phyloP scores from a whole-genome alignment of 805 yeast genomes.

The Suhomyces emberorum region DNA sequence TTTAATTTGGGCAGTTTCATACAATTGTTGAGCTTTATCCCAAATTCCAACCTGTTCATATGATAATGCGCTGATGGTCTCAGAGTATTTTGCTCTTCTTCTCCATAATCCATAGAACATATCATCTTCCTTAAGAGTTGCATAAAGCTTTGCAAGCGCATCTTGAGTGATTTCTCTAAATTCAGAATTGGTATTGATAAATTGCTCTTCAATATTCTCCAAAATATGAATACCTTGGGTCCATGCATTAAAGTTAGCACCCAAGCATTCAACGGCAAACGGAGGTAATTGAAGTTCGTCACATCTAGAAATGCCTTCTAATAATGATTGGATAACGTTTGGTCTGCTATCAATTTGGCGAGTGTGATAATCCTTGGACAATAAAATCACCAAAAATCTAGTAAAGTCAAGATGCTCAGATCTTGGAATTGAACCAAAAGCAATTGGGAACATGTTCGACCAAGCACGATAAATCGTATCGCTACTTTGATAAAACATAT shows the following conservation, averaged over 20 bases:
- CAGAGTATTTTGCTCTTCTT: conserved; percentile 89
- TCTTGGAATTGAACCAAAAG: conserved; percentile 68
- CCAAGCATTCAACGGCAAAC: conserved; percentile 84
- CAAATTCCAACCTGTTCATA: conserved; percentile 94
- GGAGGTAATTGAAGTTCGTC: conserved; percentile 84
- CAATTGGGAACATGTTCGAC: conserved; percentile 79
- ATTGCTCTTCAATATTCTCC: conserved; percentile 60
- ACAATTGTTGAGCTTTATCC: conserved; percentile 90
- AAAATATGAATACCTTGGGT: conserved; percentile 80
- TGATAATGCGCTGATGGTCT: conserved; percentile 88
- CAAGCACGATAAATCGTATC: conserved; percentile 79
- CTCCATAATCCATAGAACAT: conserved; percentile 98
- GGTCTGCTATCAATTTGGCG: conserved; percentile 84
- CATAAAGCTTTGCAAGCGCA: conserved; percentile 85
- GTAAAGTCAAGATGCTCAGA: conserved; percentile 82
- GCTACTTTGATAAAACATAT: conserved; percentile 77
- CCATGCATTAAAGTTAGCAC: conserved; percentile 87
- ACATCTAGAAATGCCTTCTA: conserved; percentile 79
- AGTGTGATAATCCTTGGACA: conserved; percentile 90
- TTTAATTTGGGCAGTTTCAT: conserved; percentile 94
- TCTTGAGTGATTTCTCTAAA: conserved; percentile 85
- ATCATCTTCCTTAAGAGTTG: conserved; percentile 87
- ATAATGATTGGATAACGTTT: conserved; percentile 78
- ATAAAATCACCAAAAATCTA: conserved; percentile 70
- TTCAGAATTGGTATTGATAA: conserved; percentile 63